Conservation (phyloP, 495 filamentous ascomycete genomes). For the Aspergillus heteromorphus region DNA sequence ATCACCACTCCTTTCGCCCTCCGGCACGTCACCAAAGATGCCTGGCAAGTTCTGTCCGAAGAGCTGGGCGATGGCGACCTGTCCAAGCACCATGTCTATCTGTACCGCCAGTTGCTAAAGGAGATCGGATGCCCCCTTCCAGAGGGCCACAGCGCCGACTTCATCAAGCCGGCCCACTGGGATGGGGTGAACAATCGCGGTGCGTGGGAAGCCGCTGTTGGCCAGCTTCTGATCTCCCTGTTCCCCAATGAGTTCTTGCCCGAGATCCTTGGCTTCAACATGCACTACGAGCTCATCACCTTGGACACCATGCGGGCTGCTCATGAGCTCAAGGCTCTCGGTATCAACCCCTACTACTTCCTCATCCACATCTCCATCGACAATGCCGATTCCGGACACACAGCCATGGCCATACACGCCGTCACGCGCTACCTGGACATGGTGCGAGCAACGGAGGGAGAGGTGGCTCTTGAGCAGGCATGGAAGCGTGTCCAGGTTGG, state of each 20-base stretch:
- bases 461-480: conserved; percentile 20
- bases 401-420: conserved; percentile 38
- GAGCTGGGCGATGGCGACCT: conserved; percentile 48
- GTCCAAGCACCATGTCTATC: conserved; percentile 40
- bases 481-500: conserved; percentile 48
- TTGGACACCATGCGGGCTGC: conserved; percentile 36
- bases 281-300: conserved; percentile 42
- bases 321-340: conserved; percentile 40
- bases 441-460: conserved; percentile 17
- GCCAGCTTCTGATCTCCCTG: conserved; percentile 42
- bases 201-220: conserved; percentile 42
- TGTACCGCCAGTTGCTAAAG: conserved; percentile 38
- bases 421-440: conserved; percentile 34
- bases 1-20: background rate
- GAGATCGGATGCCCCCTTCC: conserved; percentile 24
- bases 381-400: conserved; percentile 44
- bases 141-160: conserved; percentile 22
- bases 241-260: conserved; percentile 46
- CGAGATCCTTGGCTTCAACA: conserved; percentile 48
- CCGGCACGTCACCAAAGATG: conserved; percentile 1
- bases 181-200: conserved; percentile 26
- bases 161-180: conserved; percentile 21
- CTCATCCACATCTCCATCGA: conserved; percentile 48
- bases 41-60: conserved; percentile 48
- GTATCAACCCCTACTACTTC: conserved; percentile 45